These are phyloP conservation scores for Eruca vesicaria DNA, from an alignment of 441 rosid species.

Conservation along the genomic window DNA sequence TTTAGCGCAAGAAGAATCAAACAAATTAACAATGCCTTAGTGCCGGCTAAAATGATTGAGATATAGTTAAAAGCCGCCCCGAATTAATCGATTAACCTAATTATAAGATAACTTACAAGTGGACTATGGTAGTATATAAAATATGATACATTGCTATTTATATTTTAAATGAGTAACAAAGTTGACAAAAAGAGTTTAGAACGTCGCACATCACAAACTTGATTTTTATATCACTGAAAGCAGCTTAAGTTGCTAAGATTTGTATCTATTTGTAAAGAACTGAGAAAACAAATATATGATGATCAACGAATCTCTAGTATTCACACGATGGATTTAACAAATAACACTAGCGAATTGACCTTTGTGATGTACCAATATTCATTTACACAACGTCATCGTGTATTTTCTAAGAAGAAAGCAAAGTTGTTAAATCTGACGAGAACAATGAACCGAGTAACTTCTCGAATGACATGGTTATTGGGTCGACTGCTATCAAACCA, in stretches of 20 bases:
- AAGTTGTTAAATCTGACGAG: too few species aligned
- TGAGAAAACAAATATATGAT: background rate
- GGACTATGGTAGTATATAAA: background rate
- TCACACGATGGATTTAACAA: background rate
- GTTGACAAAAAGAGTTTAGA: background rate
- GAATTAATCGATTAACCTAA: background rate
- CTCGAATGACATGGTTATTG: too few species aligned
- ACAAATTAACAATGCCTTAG: background rate
- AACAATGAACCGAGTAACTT: too few species aligned
- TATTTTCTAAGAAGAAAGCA: background rate
- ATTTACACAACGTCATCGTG: background rate
- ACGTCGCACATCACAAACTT: constrained; percentile 16
- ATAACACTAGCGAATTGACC: background rate
- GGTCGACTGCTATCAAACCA: too few species aligned
- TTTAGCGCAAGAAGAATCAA: background rate
- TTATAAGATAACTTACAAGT: background rate
- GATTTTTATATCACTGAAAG: background rate
- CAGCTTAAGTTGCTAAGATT: background rate
- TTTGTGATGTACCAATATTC: background rate
- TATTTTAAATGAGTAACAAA: background rate
- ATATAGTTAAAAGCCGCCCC: background rate
- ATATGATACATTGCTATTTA: background rate
- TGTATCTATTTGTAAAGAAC: background rate
- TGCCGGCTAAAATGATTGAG: background rate
- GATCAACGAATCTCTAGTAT: background rate